Evolutionary conservation across 257 asterid species (phyloP), one percentile per base, ranked within the genome.

Genomic region (Salvia splendens): DNA sequence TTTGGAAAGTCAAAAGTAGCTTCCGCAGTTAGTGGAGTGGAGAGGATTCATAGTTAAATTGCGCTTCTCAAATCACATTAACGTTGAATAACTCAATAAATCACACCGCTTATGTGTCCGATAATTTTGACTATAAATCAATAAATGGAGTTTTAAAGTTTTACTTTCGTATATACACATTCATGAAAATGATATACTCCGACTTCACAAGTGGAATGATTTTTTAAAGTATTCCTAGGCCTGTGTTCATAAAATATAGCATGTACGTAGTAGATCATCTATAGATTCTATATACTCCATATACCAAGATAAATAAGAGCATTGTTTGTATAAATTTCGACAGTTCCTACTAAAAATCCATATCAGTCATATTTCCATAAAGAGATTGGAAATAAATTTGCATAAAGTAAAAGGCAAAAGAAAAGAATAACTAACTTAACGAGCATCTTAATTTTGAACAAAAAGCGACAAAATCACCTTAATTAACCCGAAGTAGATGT

Each of bases 21-120:
- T 64, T 51, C 76, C 83, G 80, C 73, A 63, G 74, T 72, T 58
- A 59, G 72, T 72, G 81, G 81, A 54, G 62, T 53, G 20, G 65
- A 59, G 43, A 59, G 30, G 30, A 4, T 61, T 61, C 24, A 61
- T 7, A 28, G 6, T 38, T 6, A 38, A 24, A 50, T 62, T 51
- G 43, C 52, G 12, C 41, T 55, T 16, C 36, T 17, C 12, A 8
- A 15, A 16, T 45, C n/a, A 10, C 7, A 10, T 35, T 57, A 15
- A 24, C 5, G 20, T n/a, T 49, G n/a, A 70, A 61, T 62, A 54
- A 6, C 36, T 51, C 55, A 16, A 30, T 30, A 48, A 47, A 71
- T 64, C 6, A 17, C 48, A 55, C 40, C 41, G 16, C 50, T 12
- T 28, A 9, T 43, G 46, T 56, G 28, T 57, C 32, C 32, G 0